Base-by-base conservation (phyloP, 75 land plant species). In the Pseudotsuga menziesii region DNA sequence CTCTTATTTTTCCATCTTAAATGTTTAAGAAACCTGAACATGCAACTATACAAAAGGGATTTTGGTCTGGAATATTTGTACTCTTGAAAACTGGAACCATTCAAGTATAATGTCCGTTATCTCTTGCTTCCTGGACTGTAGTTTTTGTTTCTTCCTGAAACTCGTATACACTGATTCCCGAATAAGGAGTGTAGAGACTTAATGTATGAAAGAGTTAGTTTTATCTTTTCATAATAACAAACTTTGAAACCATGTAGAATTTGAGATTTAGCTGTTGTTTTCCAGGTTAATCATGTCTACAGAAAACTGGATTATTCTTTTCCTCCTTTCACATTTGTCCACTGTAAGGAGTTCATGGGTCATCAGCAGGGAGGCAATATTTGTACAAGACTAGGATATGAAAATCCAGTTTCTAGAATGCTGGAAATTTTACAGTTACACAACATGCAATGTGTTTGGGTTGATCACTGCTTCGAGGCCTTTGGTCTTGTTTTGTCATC, bases 381-480 rank as follows among this genome's bases (percentile, higher is more conserved):
- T 14, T 41, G 57, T 41, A 19, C 14, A 70, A 35, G 77, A 75
- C 35, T 12, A 54, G 74, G 56, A 48, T 77, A 29, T 44, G 39
- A 54, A 19, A 56, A 59, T 52, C 57, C 19, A 20, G 14, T 82
- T 58, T 58, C 54, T 27, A 32, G 56, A 58, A 48, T 82, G 32
- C 75, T 82, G 36, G 74, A 69, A 32, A 82, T 36, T 25, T 36
- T 82, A 58, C 83, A 82, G 52, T 44, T 82, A 25, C 25, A 48
- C 27, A 72, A 56, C 35, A 36, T 82, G 35, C 39, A 17, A 35
- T 57, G 62, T 72, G 83, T 82, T 58, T 19, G 52, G 26, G 83
- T 82, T 25, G 75, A 79, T 70, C 83, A 82, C 67, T 82, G 83
- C n/a, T 72, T 59, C 36, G 82, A 82, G 61, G 82, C 83, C 9